phyloP scores from a whole-genome alignment of 1,139 yeast species.

The Citeromyces siamensis region DNA sequence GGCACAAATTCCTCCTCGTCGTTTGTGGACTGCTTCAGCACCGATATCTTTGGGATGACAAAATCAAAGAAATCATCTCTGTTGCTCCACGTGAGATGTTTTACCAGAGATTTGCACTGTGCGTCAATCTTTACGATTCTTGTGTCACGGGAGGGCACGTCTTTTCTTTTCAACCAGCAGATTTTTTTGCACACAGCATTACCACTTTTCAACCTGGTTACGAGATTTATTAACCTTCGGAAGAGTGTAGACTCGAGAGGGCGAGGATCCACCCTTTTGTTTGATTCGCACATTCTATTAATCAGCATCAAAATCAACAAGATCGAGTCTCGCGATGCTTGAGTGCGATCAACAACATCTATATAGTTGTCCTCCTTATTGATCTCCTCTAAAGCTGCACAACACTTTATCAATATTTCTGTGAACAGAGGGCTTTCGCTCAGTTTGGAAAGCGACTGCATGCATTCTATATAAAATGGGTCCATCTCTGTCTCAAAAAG shows the following conservation, averaged over 20 bases:
- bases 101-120: constrained; percentile 30
- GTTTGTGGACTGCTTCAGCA: constrained; percentile 21
- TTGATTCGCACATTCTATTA: not conserved
- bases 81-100: constrained; percentile 44
- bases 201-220: constrained; percentile 7
- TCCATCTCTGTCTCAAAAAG: constrained; percentile 17
- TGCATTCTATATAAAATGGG: constrained; percentile 14
- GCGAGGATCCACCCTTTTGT: constrained; percentile 5
- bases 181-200: constrained; percentile 2
- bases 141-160: constrained; percentile 4
- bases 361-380: constrained; percentile 8
- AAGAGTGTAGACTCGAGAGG: constrained; percentile 4
- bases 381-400: constrained; percentile 11
- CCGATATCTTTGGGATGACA: constrained; percentile 21
- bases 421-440: constrained; percentile 11
- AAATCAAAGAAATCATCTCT: constrained; percentile 34
- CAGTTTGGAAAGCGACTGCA: constrained; percentile 12
- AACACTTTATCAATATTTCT: constrained; percentile 11
- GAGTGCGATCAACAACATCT: constrained; percentile 8
- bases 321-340: constrained; percentile 11
- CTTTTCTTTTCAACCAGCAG: constrained; percentile 4
- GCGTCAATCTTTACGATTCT: constrained; percentile 12
- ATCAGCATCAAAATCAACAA: constrained; percentile 10
- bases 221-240: constrained; percentile 5
- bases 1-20: constrained; percentile 32